Base-by-base conservation (phyloP, 164 flowering plant species). In the Annona squamosa region DNA sequence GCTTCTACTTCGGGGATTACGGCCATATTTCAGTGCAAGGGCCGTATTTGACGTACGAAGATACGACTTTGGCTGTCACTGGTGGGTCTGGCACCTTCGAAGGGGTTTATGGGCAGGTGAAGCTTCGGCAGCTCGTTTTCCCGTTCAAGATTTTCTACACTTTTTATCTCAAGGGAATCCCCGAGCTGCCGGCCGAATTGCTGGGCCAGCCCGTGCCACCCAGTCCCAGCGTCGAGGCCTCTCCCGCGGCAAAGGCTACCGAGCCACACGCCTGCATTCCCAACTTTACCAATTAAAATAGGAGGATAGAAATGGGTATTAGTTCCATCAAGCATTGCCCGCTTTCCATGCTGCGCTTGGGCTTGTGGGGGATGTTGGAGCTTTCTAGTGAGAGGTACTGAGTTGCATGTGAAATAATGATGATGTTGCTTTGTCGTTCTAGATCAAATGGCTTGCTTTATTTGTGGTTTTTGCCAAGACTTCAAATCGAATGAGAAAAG, bases 1-100 rank as follows among this genome's bases (percentile, higher is more conserved):
- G 92, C 81, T 87, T 90, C 77, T 80, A 90, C 88, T 87, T 90
- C 46, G 94, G 94, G 1, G 89, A 87, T 52, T 87, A 87, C 75
- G 94, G 94, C 6, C 91, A 88, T 83, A 66, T 90, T 4, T 48
- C 94, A 3, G 91, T 90, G 4, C 92, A 90, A 65, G 94, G 94
- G 5, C 71, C 87, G 46, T 90, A 88, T 67, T 69, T 87, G 69
- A 90, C 91, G 6, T 86, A 88, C 61, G 82, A 86, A 73, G 92
- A 90, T 70, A 82, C 94, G 46, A 79, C 66, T 67, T 67, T 87
- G 68, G 89, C 91, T 0, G 87, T 90, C 18, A 88, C 92, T 0
- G 92, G 94, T 19, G 94, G 94, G 13, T 81, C 92, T 18, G 90
- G 92, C 1, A 71, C 85, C 13, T 90, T 90, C 64, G 84, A 85